Percentiles rank a stretch among this genome's conserved stretches.
Evolutionary conservation across 192 early-diverging fungal genomes (phyloP).

Genomic region (Coemansia sp.): DNA sequence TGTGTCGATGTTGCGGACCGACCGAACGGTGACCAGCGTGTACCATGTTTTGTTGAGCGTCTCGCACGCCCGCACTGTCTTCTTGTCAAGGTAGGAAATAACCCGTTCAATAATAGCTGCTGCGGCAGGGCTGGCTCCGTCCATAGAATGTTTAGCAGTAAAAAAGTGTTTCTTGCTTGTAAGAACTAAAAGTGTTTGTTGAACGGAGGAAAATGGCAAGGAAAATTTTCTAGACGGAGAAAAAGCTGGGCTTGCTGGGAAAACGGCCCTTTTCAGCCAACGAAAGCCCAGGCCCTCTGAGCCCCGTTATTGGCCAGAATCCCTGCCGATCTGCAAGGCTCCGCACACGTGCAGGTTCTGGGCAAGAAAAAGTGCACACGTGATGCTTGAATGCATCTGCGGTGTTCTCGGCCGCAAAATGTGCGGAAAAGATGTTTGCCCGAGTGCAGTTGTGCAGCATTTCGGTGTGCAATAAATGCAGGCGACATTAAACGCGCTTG

Average conservation of each 20-base stretch:
- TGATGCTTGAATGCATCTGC: background rate
- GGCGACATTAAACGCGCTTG: background rate
- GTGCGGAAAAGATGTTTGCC: no score
- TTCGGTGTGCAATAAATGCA: background rate
- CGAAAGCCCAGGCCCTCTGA: constrained; percentile 17
- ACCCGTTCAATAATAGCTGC: constrained; percentile 40
- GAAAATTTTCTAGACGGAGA: background rate
- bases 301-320: constrained; percentile 32
- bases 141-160: constrained; percentile 23
- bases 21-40: constrained; percentile 31
- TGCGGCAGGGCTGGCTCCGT: constrained; percentile 40
- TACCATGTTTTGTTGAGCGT: constrained; percentile 43
- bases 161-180: background rate
- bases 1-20: constrained; percentile 44
- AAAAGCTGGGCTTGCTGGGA: constrained; percentile 5
- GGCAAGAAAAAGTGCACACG: background rate
- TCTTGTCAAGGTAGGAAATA: constrained; percentile 35
- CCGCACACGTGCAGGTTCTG: background rate
- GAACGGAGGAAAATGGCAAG: background rate
- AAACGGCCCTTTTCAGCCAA: constrained; percentile 35
- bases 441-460: background rate
- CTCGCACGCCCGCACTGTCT: constrained; percentile 26
- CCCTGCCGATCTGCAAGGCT: background rate
- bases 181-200: background rate
- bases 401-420: no score